These are phyloP conservation scores for Verticillium alfalfae DNA, from an alignment of 2,329 filamentous ascomycete genomes.

Conservation along the genomic window DNA sequence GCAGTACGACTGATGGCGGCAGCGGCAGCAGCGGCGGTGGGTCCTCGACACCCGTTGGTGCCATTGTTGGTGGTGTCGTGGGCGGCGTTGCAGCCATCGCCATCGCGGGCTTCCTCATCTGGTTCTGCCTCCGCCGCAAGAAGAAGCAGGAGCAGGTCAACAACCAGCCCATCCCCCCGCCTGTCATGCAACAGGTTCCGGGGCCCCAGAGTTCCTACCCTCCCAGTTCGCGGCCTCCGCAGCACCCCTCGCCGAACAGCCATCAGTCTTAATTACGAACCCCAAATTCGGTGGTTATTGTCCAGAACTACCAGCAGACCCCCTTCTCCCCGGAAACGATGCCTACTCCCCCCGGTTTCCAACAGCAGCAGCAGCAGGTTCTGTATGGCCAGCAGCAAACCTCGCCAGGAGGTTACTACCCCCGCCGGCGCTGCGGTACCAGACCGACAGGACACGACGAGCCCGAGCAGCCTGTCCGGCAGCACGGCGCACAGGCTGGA, in stretches of 20 bases:
- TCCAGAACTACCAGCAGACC: slow-evolving; percentile 3
- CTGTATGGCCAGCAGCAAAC: slow-evolving; percentile 4
- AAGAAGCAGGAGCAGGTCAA: slow-evolving; percentile 12
- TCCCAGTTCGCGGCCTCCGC: background rate
- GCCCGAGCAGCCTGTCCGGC: background rate
- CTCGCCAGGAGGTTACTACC: slow-evolving; percentile 12
- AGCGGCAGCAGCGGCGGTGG: slow-evolving; percentile 4
- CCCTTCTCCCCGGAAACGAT: background rate
- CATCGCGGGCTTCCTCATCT: slow-evolving; percentile 19
- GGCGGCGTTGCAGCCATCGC: slow-evolving; percentile 27
- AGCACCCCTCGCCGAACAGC: background rate
- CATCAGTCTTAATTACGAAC: slow-evolving; percentile 20
- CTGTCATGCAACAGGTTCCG: slow-evolving; percentile 2
- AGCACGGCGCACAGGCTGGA: slow-evolving; percentile 3
- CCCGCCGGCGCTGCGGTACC: slow-evolving; percentile 2
- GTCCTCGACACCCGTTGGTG: slow-evolving; percentile 19
- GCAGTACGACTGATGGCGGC: slow-evolving; percentile 4
- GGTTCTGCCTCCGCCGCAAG: slow-evolving; percentile 22
- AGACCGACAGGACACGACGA: background rate
- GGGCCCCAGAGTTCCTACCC: slow-evolving; percentile 3
- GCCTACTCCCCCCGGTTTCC: background rate
- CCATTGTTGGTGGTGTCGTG: slow-evolving; percentile 31
- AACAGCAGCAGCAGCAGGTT: slow-evolving; percentile 13
- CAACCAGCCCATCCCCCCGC: slow-evolving; percentile 1
- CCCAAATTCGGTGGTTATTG: slow-evolving; percentile 13